Base-by-base conservation (phyloP, 148 eudicot genomes). In the Camellia japonica region DNA sequence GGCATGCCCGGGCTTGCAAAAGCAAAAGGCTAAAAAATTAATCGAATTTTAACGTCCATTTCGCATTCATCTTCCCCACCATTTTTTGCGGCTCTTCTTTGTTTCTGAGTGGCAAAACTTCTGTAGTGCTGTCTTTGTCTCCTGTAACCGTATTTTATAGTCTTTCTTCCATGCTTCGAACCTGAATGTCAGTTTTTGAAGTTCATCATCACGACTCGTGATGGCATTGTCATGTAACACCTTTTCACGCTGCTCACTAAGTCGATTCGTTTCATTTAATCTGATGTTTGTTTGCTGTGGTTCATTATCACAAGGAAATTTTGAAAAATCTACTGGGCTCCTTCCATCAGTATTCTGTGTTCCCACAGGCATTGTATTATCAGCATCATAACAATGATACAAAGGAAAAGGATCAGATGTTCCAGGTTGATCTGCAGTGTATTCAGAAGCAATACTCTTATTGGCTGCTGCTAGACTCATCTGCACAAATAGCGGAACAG, bases 91-190 rank as follows among this genome's bases (percentile, higher is more conserved):
- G 30, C 61, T 77, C 82, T 78, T 87, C 63, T 83, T 81, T 2
- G 56, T 72, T 41, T 81, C 83, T 30, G 20, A 61, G 41, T 76
- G 52, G 51, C 72, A 80, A 75, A 82, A 72, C 51, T 87, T 84
- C 65, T 88, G 86, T 60, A 88, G 77, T 77, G 59, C 61, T 41
- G 59, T 49, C 71, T 85, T 83, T n/a, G 86, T 69, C 81, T 83
- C 87, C 10, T 67, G 75, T 71, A 88, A 77, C 71, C 76, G 84
- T 47, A 60, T 69, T 73, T 84, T 86, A 77, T 84, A 88, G 47
- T 85, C 91, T 74, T 79, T 85, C 81, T 83, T 83, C 89, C 91
- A 88, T 10, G 84, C 75, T 81, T 76, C 78, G 83, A 84, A 88
- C 71, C 82, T 78, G 43, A 71, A 16, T 74, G 84, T 84, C 73